Conservation (phyloP, 2,329 filamentous ascomycete genomes). For the Stagonosporopsis cucurbitacearum region DNA sequence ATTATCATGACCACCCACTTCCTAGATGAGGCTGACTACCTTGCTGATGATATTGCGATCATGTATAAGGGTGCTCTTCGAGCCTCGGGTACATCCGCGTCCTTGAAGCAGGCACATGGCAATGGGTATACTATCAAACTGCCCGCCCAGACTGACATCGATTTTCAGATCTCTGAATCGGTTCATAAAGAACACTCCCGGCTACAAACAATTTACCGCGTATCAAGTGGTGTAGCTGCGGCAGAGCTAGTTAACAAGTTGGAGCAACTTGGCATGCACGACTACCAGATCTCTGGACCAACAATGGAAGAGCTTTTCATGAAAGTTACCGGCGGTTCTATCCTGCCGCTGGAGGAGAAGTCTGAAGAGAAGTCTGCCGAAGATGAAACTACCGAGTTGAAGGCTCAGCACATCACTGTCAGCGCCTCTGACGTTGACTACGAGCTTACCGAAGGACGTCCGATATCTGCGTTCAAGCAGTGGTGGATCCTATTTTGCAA, state of each 20-base stretch:
- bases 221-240: constrained; percentile 71
- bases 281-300: constrained; percentile 84
- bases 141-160: constrained; percentile 20
- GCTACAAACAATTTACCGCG: constrained; percentile 76
- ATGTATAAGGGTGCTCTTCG: constrained; percentile 81
- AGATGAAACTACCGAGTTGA: constrained; percentile 21
- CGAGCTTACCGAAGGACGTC: constrained; percentile 67
- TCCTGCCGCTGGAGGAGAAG: constrained; percentile 1
- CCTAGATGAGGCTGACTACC: constrained; percentile 84
- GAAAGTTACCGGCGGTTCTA: constrained; percentile 74
- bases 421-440: constrained; percentile 16
- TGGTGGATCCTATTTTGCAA: constrained; percentile 77
- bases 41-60: constrained; percentile 86
- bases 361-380: constrained; percentile 42
- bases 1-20: constrained; percentile 91
- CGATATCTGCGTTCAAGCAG: constrained; percentile 72
- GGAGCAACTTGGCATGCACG: constrained; percentile 68
- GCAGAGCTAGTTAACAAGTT: constrained; percentile 72
- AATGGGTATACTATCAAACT: constrained; percentile 67
- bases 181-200: constrained; percentile 56
- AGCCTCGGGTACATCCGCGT: constrained; percentile 80
- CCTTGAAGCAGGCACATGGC: constrained; percentile 78
- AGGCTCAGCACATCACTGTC: constrained; percentile 7
- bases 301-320: constrained; percentile 92
- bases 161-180: constrained; percentile 20